Conservation (phyloP, 805 yeast species). For the Candida xiaguanensis region DNA sequence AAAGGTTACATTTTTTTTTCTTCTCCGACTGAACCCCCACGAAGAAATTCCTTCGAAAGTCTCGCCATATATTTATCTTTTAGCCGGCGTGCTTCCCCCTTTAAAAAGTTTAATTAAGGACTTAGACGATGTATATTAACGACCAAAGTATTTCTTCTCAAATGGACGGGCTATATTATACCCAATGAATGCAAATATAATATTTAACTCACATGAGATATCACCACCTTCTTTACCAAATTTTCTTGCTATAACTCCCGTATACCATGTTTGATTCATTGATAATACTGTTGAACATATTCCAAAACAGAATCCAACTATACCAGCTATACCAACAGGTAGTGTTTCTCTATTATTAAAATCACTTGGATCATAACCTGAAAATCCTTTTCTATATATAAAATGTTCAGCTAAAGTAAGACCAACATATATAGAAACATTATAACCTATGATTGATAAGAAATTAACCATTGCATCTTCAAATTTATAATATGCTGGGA, state of each 20-base stretch:
- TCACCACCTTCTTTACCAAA: constrained; percentile 26
- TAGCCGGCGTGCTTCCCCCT: background rate
- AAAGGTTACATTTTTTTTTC: background rate
- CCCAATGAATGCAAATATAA: constrained; percentile 25
- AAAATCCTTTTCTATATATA: constrained; percentile 22
- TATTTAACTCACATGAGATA: constrained; percentile 27
- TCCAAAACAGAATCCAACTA: constrained; percentile 26
- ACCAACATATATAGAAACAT: constrained; percentile 31
- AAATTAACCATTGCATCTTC: constrained; percentile 27
- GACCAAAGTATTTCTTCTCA: constrained; percentile 27
- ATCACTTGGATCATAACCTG: constrained; percentile 23
- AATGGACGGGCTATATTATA: constrained; percentile 25
- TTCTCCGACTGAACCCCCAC: background rate
- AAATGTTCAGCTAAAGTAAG: constrained; percentile 27
- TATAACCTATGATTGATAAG: constrained; percentile 29
- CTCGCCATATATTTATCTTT: background rate
- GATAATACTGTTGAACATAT: constrained; percentile 29
- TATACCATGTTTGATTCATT: constrained; percentile 33
- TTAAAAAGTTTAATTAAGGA: too few species aligned
- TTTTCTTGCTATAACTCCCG: constrained; percentile 25
- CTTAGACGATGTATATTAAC: too few species aligned
- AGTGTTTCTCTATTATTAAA: constrained; percentile 19
- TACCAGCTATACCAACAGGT: constrained; percentile 30
- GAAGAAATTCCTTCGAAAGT: background rate
- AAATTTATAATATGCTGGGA: constrained; percentile 33